Base-by-base conservation (phyloP, 1,284 basidiomycete genomes). In the Moesziomyces parantarcticus region DNA sequence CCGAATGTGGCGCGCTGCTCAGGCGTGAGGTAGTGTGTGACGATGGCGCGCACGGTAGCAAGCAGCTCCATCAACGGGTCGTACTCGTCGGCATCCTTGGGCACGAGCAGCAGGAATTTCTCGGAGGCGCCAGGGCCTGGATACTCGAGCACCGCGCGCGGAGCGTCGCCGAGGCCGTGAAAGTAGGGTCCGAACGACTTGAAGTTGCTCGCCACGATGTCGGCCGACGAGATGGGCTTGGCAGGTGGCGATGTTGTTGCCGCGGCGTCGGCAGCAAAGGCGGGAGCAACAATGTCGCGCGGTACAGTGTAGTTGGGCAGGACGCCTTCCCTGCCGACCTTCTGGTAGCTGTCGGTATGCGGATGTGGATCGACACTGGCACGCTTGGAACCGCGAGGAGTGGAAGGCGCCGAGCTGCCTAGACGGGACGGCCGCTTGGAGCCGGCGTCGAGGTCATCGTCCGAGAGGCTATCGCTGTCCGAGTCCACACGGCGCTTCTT, bases 51-150 rank as follows among this genome's bases (percentile, higher is more conserved):
- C 4, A 83, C 78, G 7, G 75, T 65, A 1, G 75, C 66, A 2
- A 83, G 69, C 0, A 83, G 68, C 50, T 83, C 82, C 34, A 79
- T 71, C 21, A 83, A 48, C 8, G 82, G 82, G 39, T 83, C 82
- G 50, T 83, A 83, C 50, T 83, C 82, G 54, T 83, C 80, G 2
- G 55, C 25, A 40, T 79, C 77, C 21, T 72, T 69, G n/a, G 82
- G 79, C 0, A 79, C 79, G 4, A 82, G 53, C 16, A 83, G 70
- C 20, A 73, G 42, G 26, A 64, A 76, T 45, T 75, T 66, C 57
- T 83, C 81, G 4, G 49, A 55, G 0, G 75, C 75, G 18, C 52
- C 74, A 0, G 42, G 10, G 3, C 77, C 77, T 10, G 80, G 80
- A 60, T 82, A 80, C 47, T 75, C 63, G n/a, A 81, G 67, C 21